Percentiles rank a stretch among this genome's conserved stretches.
Evolutionary conservation across 768 basidiomycete genomes (phyloP).

Genomic region (Boletus subcaerulescens): DNA sequence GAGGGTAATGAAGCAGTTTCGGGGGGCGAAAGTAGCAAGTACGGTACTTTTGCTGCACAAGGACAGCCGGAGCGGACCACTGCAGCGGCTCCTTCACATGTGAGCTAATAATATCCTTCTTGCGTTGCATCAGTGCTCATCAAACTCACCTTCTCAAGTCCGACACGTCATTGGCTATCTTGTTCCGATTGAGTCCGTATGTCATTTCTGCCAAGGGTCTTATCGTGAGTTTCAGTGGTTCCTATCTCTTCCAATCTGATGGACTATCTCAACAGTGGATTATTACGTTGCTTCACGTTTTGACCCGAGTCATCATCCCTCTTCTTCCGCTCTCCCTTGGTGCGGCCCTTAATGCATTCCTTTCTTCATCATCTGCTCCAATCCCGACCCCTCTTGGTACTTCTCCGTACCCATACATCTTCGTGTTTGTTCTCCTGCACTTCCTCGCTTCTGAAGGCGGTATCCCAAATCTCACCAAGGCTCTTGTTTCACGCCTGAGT

Average conservation of each 20-base stretch:
- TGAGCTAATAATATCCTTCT: constrained; percentile 1
- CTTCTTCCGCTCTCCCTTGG: constrained; percentile 71
- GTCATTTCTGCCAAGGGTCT: constrained; percentile 21
- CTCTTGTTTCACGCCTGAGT: constrained; percentile 85
- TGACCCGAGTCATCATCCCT: constrained; percentile 76
- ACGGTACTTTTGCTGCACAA: constrained; percentile 67
- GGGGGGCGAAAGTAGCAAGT: constrained; percentile 49
- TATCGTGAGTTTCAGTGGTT: constrained; percentile 16
- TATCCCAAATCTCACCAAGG: constrained; percentile 63
- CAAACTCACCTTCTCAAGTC: neutral
- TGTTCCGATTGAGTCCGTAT: constrained; percentile 19
- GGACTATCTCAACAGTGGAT: constrained; percentile 41
- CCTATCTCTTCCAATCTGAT: constrained; percentile 1
- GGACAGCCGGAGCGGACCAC: constrained; percentile 9
- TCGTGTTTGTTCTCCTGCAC: constrained; percentile 64
- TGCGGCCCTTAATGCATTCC: constrained; percentile 27
- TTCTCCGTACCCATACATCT: constrained; percentile 68
- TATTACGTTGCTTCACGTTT: constrained; percentile 66
- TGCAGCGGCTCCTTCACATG: constrained; percentile 1
- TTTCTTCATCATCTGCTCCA: constrained; percentile 15
- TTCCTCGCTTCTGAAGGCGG: constrained; percentile 79
- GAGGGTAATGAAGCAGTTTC: constrained; percentile 37
- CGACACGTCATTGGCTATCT: constrained; percentile 13
- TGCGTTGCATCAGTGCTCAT: neutral
- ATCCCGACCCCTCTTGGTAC: constrained; percentile 25